A percentile compares a stretch with the other conserved stretches of the same genome.
Evolutionary conservation across 2,329 filamentous ascomycete genomes (phyloP).

Genomic region (Phialophora tarda): DNA sequence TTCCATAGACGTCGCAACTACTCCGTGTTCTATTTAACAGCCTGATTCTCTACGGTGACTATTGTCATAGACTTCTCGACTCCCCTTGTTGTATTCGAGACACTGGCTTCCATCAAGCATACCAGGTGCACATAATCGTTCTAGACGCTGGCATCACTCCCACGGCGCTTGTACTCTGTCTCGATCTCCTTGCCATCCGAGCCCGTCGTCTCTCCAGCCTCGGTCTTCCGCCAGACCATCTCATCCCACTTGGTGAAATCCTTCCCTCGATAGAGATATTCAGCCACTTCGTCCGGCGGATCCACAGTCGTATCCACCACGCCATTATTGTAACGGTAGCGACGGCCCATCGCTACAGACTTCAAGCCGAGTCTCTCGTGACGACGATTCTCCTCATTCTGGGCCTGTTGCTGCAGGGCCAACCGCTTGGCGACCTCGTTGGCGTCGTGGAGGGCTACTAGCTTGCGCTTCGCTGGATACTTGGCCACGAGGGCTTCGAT

Average conservation of each 20-base stretch:
- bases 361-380: slow-evolving; percentile 22
- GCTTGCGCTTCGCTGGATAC: slow-evolving; percentile 40
- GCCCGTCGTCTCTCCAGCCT: slow-evolving; percentile 19
- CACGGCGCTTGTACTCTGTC: slow-evolving; percentile 17
- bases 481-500: slow-evolving; percentile 27
- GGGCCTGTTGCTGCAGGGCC: slow-evolving; percentile 40
- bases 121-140: not conserved
- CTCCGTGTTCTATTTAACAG: not conserved
- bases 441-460: slow-evolving; percentile 64
- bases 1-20: too few species aligned
- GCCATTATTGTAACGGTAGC: not conserved
- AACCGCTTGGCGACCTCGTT: slow-evolving; percentile 65
- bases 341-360: not conserved
- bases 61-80: not conserved
- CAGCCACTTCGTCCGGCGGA: slow-evolving; percentile 16
- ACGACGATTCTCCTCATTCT: slow-evolving; percentile 29
- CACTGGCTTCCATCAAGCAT: not conserved
- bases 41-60: not conserved
- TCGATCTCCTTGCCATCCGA: slow-evolving; percentile 12
- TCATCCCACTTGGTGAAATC: slow-evolving; percentile 26
- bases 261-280: slow-evolving; percentile 10
- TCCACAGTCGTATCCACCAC: not conserved
- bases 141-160: slow-evolving; percentile 1
- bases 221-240: slow-evolving; percentile 26
- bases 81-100: not conserved